Percentiles rank a stretch among this genome's conserved stretches.
phyloP scores from a whole-genome alignment of 768 basidiomycete species.

The Mycena sanguinolenta region DNA sequence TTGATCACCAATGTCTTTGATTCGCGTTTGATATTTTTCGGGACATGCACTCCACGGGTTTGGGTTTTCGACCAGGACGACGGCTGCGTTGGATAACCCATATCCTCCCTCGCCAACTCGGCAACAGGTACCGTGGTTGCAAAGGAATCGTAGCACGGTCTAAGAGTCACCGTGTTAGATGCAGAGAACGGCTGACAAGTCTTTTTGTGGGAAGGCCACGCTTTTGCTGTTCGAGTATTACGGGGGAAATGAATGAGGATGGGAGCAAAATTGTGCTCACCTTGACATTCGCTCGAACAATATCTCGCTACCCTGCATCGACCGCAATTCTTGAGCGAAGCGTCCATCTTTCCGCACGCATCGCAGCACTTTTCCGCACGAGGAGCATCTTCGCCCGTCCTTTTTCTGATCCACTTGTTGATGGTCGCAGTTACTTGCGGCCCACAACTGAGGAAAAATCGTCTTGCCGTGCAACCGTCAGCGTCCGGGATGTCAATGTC shows the following conservation, averaged over 20 bases:
- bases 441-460: conserved; percentile 24
- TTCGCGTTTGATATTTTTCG: conserved; percentile 35
- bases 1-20: conserved; percentile 52
- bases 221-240: conserved; percentile 50
- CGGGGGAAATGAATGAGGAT: background rate
- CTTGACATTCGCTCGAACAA: conserved; percentile 68
- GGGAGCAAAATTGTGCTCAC: conserved; percentile 50
- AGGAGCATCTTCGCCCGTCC: conserved; percentile 55
- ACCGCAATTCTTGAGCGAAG: conserved; percentile 56
- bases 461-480: conserved; percentile 37
- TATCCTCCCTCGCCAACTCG: conserved; percentile 19
- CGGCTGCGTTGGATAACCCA: conserved; percentile 26
- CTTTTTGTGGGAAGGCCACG: conserved; percentile 66
- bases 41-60: conserved; percentile 29
- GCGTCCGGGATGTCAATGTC: conserved; percentile 56
- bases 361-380: conserved; percentile 64
- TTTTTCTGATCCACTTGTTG: conserved; percentile 50
- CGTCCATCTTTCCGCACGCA: conserved; percentile 42
- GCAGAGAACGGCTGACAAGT: conserved; percentile 60
- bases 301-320: conserved; percentile 63
- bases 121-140: conserved; percentile 40
- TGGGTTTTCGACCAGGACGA: conserved; percentile 12
- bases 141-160: conserved; percentile 52
- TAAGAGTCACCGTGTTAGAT: conserved; percentile 61
- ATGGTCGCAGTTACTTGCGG: conserved; percentile 33